A percentile compares a stretch with the other conserved stretches of the same genome.
Evolutionary conservation across 208 protist genomes (phyloP).

Genomic region (Borovskyia barvae): DNA sequence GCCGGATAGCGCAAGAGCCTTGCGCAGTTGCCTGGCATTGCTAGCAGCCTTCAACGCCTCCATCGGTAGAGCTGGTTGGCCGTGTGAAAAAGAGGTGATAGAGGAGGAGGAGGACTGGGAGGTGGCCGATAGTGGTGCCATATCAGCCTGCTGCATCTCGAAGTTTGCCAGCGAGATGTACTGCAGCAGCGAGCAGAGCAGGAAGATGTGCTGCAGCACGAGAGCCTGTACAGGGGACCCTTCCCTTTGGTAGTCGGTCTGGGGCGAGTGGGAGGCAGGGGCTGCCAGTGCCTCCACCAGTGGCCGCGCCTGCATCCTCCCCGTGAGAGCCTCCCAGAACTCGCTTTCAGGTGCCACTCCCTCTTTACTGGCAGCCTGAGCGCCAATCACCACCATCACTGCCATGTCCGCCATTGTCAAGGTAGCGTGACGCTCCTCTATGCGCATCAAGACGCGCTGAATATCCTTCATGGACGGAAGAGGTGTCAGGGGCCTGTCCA

Average conservation of each 20-base stretch:
- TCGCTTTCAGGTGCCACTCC: conserved; percentile 9
- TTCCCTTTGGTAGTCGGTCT: not conserved
- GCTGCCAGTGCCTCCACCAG: conserved; percentile 3
- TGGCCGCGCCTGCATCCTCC: conserved; percentile 14
- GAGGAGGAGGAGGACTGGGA: conserved; percentile 3
- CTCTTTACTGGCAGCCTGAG: conserved; percentile 2
- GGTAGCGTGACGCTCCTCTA: conserved; percentile 32
- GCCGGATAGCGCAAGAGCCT: not conserved
- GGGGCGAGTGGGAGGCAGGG: not conserved
- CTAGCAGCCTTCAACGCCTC: conserved; percentile 21
- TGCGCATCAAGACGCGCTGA: conserved; percentile 36
- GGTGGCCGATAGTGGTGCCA: not conserved
- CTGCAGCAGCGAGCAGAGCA: conserved; percentile 22
- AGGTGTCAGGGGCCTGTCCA: too few relatives aligned
- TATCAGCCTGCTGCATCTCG: not conserved
- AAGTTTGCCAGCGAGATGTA: conserved; percentile 8
- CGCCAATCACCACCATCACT: conserved; percentile 24
- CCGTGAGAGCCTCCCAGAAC: conserved; percentile 19
- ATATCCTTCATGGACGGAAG: conserved; percentile 28
- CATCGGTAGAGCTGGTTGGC: conserved; percentile 11
- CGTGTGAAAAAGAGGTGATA: not conserved
- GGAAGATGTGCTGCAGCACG: conserved; percentile 14
- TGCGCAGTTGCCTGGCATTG: conserved; percentile 18
- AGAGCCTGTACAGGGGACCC: conserved; percentile 3
- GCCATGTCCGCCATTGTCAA: conserved; percentile 32